Conservation (phyloP, 2,329 filamentous ascomycete genomes). For the Westerdykella ornata region DNA sequence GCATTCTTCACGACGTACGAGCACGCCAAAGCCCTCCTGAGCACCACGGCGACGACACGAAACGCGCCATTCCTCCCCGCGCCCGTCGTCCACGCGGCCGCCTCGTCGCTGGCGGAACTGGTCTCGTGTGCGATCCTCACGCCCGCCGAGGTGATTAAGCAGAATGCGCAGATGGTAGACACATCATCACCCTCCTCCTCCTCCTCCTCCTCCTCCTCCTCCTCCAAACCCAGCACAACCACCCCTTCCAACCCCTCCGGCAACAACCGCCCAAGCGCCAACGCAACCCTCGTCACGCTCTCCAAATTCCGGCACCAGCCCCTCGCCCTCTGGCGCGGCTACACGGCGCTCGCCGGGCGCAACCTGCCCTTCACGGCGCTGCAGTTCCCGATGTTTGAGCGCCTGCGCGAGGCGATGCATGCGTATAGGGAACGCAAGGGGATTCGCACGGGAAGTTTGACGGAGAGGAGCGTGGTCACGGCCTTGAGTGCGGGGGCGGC, state of each 20-base stretch:
- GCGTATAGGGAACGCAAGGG: constrained; percentile 38
- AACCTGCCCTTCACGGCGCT: constrained; percentile 84
- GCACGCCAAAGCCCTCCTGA: constrained; percentile 59
- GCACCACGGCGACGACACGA: constrained; percentile 43
- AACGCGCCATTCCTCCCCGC: constrained; percentile 48
- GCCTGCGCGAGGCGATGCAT: constrained; percentile 52
- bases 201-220: constrained; percentile 16
- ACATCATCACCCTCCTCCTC: constrained; percentile 23
- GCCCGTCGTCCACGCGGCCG: constrained; percentile 63
- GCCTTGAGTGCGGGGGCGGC: constrained; percentile 66
- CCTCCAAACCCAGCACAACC: neutral
- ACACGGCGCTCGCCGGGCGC: constrained; percentile 70
- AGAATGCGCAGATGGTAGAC: constrained; percentile 80
- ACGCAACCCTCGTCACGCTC: constrained; percentile 53
- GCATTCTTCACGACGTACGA: constrained; percentile 91
- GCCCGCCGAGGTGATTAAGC: constrained; percentile 85
- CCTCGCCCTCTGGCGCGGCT: constrained; percentile 59
- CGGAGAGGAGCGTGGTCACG: constrained; percentile 65
- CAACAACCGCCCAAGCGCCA: constrained; percentile 28
- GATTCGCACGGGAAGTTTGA: constrained; percentile 40
- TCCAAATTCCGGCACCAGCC: constrained; percentile 51
- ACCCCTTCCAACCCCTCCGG: too few relatives aligned
- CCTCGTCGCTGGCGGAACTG: constrained; percentile 71
- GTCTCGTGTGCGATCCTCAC: constrained; percentile 82
- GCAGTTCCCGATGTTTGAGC: constrained; percentile 83